phyloP scores from a whole-genome alignment of 2,329 filamentous ascomycete species.

The Aphanoascus verrucosus region DNA sequence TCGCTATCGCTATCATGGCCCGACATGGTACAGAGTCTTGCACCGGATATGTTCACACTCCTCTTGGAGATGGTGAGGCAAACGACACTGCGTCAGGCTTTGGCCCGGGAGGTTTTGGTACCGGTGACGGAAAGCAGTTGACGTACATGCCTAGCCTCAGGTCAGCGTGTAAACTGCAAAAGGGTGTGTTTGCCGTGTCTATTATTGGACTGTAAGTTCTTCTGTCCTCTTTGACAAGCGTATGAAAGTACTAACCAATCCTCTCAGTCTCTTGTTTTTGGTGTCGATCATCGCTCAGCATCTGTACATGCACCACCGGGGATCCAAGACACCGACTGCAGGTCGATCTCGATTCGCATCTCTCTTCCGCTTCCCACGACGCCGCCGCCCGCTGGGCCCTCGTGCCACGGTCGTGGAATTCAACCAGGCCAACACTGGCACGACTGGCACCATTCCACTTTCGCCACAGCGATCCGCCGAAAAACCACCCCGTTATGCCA shows the following conservation, averaged over 20 bases:
- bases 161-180: conserved; percentile 66
- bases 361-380: conserved; percentile 10
- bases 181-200: conserved; percentile 63
- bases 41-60: conserved; percentile 52
- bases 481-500: conserved; percentile 13
- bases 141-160: conserved; percentile 30
- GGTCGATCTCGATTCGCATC: conserved; percentile 17
- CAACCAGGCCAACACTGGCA: neutral
- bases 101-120: conserved; percentile 39
- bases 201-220: conserved; percentile 58
- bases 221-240: neutral
- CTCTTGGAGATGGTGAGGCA: conserved; percentile 55
- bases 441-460: conserved; percentile 12
- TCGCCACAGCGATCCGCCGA: conserved; percentile 4
- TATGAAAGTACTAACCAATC: neutral
- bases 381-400: neutral
- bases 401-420: conserved; percentile 1
- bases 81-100: conserved; percentile 39
- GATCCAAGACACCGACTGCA: conserved; percentile 39
- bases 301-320: conserved; percentile 7
- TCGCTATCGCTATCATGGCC: conserved; percentile 70
- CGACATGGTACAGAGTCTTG: conserved; percentile 59
- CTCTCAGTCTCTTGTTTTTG: conserved; percentile 7
- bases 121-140: conserved; percentile 18
- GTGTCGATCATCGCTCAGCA: conserved; percentile 11